Base-by-base conservation (phyloP, 2,329 filamentous ascomycete species). In the Zopfia rhizophila region DNA sequence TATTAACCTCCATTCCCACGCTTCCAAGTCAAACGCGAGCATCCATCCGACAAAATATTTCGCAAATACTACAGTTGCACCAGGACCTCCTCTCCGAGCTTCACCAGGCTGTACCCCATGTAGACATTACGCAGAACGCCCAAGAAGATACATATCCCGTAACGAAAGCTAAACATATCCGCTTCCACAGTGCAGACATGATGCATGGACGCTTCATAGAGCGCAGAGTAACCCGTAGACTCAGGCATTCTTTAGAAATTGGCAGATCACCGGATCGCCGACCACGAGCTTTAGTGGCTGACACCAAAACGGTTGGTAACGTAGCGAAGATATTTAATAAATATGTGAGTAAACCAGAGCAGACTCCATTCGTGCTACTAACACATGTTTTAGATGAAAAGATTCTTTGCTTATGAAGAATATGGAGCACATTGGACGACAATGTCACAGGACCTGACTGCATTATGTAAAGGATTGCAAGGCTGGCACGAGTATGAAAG, bases 341-440 rank as follows among this genome's bases (percentile, higher is more conserved):
- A 56, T 72, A 82, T 65, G 81, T 83, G 63, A 51, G 67, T 55
- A 7, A 1, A 7, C 5, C 17, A 13, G 17, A 41, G 53, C 33
- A 30, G 58, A 60, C 19, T 55, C 70, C 6, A 75, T 82, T 57
- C 70, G 72, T 38, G 75, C 75, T 57, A 51, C 51, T 58, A 14
- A 56, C 41, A 7, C 12, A 31, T 14, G 39, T 11, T 53, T 17
- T 28, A 96, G 90, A 87, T 95, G 75, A 82, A 84, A 48, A 85
- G 86, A 0, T 94, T 97, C 73, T 88, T 89, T 65, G 79, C 88
- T 37, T 99, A 99, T 66, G 89, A 96, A 73, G 90, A 96, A 60
- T 99, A 96, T 68, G 89, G 90, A 24, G 88, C 89, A 38, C 93
- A 93, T 65, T 96, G 94, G 70, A 90, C 95, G 57, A 80, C 91